Evolutionary conservation across 2,329 filamentous ascomycete genomes (phyloP).

Genomic region (Monosporascus sp.): DNA sequence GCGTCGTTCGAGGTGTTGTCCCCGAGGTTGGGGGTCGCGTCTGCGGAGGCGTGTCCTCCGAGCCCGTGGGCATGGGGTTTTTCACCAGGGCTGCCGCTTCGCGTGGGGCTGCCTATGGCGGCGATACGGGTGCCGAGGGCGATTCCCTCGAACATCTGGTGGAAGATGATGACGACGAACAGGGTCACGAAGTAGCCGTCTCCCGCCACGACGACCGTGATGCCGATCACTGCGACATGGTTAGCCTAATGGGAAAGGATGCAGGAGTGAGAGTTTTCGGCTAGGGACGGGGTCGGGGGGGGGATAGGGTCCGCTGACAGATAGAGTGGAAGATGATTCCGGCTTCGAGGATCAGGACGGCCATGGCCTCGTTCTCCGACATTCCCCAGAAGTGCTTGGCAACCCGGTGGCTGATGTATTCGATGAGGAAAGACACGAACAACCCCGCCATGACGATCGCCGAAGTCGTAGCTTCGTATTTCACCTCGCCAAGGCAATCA

Average conservation of each 20-base stretch:
- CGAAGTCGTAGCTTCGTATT: constrained; percentile 64
- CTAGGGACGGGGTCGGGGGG: no score
- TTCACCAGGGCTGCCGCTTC: background rate
- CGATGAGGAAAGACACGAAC: constrained; percentile 66
- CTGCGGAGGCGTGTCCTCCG: background rate
- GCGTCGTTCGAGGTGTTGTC: background rate
- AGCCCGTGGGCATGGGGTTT: background rate
- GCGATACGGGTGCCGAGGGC: constrained; percentile 69
- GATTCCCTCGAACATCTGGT: constrained; percentile 73
- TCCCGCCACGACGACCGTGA: constrained; percentile 56
- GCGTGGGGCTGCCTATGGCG: constrained; percentile 37
- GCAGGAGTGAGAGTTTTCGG: no score
- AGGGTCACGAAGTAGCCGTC: constrained; percentile 52
- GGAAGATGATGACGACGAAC: constrained; percentile 68
- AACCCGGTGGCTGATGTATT: constrained; percentile 59
- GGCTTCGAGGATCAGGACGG: constrained; percentile 64
- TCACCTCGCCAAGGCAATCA: constrained; percentile 58
- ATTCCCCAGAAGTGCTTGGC: constrained; percentile 29
- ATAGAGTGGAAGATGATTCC: constrained; percentile 73
- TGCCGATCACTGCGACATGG: constrained; percentile 46
- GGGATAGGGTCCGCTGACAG: constrained; percentile 35
- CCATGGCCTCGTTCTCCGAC: constrained; percentile 34
- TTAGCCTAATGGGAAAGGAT: constrained; percentile 4
- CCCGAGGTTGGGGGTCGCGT: background rate
- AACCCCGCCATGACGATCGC: constrained; percentile 70